Evolutionary conservation across 768 basidiomycete species (phyloP), one percentile per base, ranked within the genome.

Genomic region (Multifurca ochricompacta): DNA sequence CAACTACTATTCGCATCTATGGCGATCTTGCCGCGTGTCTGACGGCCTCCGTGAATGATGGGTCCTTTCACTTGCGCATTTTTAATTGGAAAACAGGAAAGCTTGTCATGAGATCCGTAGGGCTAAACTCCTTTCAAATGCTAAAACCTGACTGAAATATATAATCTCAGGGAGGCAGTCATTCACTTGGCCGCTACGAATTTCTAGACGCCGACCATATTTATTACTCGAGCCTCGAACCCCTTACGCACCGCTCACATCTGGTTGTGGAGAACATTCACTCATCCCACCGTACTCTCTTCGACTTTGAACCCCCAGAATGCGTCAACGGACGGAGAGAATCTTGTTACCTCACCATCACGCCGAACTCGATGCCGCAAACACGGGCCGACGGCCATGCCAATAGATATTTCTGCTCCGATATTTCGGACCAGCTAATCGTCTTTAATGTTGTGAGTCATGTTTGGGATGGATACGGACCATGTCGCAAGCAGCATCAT

Each of bases 11-110:
- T 16, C 50, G 41, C 21, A 34, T 51, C 19, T 27, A 43, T 35
- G 50, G 50, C 18, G 31, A 51, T 34, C 41, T 51, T 11, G 50
- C 25, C 25, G 50, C 50, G 10, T 51, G 41, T 19, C 18, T 51
- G 31, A 51, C 41, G 1, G 40, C 40, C 41, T 8, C 25, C 41
- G 32, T 51, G 21, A 40, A 43, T 9, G 28, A 40, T 14, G 45
- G 45, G 7, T 31, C 36, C 30, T 25, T 47, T 3, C 52, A 45
- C 16, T 34, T 47, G 36, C 45, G 46, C 21, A 35, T 54, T 27
- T 40, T 37, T 2, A 31, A 35, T 35, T 48, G 42, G 46, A 28
- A 5, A 6, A 54, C 39, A 0, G 39, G 46, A 18, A 28, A 21
- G 35, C 25, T 39, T 19, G 14, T 48, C 28, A 32, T 23, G 11